These are phyloP conservation scores for Spergularia marina DNA, from an alignment of 148 eudicot species.

Conservation along the genomic window DNA sequence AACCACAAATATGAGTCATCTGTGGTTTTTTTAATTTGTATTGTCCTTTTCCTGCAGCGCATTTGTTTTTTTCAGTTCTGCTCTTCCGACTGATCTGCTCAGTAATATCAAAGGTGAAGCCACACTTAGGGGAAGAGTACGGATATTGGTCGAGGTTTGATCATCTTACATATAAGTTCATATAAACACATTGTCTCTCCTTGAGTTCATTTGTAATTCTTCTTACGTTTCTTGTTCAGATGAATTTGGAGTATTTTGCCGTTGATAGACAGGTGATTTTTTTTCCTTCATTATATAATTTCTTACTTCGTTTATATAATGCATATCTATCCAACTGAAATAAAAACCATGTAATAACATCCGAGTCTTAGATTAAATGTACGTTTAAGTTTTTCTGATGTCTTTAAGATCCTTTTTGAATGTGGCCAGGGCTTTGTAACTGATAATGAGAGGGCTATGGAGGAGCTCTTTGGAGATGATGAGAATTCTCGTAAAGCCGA, in stretches of 20 bases:
- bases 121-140: conserved; percentile 65
- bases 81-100: conserved; percentile 66
- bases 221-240: conserved; percentile 53
- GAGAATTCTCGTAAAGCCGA: conserved; percentile 67
- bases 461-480: conserved; percentile 89
- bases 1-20: background rate
- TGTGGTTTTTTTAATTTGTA: conserved; percentile 4
- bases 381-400: background rate
- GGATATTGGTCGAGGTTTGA: conserved; percentile 86
- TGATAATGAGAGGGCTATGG: conserved; percentile 85
- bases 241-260: conserved; percentile 96
- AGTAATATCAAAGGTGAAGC: conserved; percentile 64
- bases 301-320: background rate
- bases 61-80: conserved; percentile 87
- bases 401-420: conserved; percentile 15
- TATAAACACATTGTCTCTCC: background rate
- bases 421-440: conserved; percentile 71
- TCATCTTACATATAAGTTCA: conserved; percentile 12
- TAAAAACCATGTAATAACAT: background rate
- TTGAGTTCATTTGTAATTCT: conserved; percentile 5
- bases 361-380: conserved; percentile 5
- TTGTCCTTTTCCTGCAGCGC: conserved; percentile 51
- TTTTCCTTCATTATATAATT: background rate
- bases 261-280: conserved; percentile 81
- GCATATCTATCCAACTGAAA: background rate